Evolutionary conservation across 208 protist species (phyloP).

Genomic region (Tritrichomonas musculus): DNA sequence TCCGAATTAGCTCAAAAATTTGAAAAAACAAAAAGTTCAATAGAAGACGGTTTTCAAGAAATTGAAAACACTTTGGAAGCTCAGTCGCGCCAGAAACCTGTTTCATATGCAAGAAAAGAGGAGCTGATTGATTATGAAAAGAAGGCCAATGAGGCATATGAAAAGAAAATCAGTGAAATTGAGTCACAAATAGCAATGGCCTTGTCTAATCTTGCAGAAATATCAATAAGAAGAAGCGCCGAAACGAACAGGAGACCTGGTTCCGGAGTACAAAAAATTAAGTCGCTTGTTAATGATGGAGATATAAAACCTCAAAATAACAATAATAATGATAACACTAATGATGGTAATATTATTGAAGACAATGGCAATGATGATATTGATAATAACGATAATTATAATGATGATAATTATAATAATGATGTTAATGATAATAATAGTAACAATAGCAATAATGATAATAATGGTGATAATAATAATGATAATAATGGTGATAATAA

Average conservation of each 20-base stretch:
- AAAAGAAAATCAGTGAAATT: background rate
- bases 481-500: background rate
- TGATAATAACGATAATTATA: background rate
- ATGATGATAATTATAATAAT: background rate
- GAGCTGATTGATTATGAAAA: background rate
- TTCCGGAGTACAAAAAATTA: background rate
- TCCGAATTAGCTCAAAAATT: background rate
- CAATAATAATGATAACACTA: background rate
- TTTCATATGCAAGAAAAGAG: background rate
- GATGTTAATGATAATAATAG: background rate
- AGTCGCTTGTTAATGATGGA: background rate
- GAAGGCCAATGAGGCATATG: background rate
- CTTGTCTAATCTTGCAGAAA: background rate
- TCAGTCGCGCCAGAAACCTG: background rate
- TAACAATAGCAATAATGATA: background rate
- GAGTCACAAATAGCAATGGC: background rate
- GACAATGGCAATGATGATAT: background rate
- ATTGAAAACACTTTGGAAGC: background rate
- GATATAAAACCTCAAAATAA: background rate
- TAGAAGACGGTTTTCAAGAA: background rate
- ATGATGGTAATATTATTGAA: background rate
- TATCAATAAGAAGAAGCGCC: background rate
- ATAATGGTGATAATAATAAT: background rate
- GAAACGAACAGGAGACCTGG: no score
- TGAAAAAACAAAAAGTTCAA: background rate